A percentile compares a stretch with the other conserved stretches of the same genome.
phyloP scores from a whole-genome alignment of 495 filamentous ascomycete species.

The Talaromyces wortmannii region DNA sequence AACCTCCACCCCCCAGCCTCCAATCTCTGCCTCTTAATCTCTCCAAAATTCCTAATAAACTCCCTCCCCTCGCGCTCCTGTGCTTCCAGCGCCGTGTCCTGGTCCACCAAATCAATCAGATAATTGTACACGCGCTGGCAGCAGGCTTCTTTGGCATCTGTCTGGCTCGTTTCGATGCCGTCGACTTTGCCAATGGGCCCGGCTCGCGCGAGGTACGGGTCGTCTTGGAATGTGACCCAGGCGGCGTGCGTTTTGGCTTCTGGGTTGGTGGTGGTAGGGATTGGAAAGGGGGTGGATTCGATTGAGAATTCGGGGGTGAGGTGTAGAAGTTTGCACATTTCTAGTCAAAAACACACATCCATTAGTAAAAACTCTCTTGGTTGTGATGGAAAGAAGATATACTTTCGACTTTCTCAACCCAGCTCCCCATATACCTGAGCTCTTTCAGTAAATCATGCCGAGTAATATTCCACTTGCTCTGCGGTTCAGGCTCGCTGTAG shows the following conservation, averaged over 20 bases:
- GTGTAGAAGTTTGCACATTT: constrained; percentile 16
- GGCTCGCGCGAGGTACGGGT: constrained; percentile 26
- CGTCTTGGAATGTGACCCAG: constrained; percentile 15
- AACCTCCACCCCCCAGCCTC: background rate
- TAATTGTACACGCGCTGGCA: constrained; percentile 16
- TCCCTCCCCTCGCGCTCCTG: background rate
- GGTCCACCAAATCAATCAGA: constrained; percentile 19
- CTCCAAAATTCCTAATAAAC: background rate
- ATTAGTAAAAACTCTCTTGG: background rate
- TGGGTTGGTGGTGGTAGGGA: background rate
- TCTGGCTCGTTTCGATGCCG: background rate
- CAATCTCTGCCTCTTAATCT: background rate
- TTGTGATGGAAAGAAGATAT: background rate
- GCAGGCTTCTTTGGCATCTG: constrained; percentile 12
- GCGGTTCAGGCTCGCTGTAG: background rate
- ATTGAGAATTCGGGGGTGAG: constrained; percentile 13
- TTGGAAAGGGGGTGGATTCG: background rate
- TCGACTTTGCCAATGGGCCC: constrained; percentile 17
- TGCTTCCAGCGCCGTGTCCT: constrained; percentile 13
- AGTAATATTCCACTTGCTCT: constrained; percentile 11
- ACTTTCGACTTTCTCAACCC: constrained; percentile 8
- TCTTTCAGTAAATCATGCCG: constrained; percentile 5
- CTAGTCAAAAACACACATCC: constrained; percentile 5
- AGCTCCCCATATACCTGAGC: background rate
- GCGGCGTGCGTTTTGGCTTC: constrained; percentile 6